Base-by-base conservation (phyloP, 2,329 filamentous ascomycete species). In the Verruconis gallopava region DNA sequence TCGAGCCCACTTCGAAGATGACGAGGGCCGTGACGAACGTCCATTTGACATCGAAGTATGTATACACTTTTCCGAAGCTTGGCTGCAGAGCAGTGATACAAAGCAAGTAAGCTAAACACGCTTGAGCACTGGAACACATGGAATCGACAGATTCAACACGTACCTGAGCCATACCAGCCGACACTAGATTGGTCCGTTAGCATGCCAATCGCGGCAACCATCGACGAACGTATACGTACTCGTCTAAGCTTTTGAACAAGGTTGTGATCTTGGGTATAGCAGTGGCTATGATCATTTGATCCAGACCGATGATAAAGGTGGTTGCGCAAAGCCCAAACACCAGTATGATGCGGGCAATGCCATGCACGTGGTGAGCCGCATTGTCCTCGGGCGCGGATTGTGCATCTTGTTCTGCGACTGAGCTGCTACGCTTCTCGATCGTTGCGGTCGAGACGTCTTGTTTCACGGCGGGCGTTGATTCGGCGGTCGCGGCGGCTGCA, bases 11-110 rank as follows among this genome's bases (percentile, higher is more conserved):
- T 41, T 66, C 62, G 46, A 67, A 67, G 15, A 66, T 50, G 1
- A 59, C n/a, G 20, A 77, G 59, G 34, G 64, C 55, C 43, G 61
- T 55, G 4, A 76, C 57, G 51, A 70, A 77, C 1, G 62, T 63
- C 39, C 59, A 69, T 49, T 69, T 69, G 45, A 74, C 62, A 11
- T 65, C 58, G 48, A 75, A 75, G 53, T 70, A 72, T 39, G 72
- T 77, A 5, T 75, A 81, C 2, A 79, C 73, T 57, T 70, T 70
- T 19, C 65, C 70, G 33, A 62, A 69, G 2, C 63, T 63, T 3
- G 66, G 66, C 44, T 68, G 66, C 0, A 62, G 47, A 1, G 60
- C 52, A 28, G 58, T 61, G 4, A 57, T 66, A 3, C 64, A 55
- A 49, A 69, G 45, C 49, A 73, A 55, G 67, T 76, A 57, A 66